phyloP scores from a whole-genome alignment of 306 rosid species.

The Aeschynomene evenia region DNA sequence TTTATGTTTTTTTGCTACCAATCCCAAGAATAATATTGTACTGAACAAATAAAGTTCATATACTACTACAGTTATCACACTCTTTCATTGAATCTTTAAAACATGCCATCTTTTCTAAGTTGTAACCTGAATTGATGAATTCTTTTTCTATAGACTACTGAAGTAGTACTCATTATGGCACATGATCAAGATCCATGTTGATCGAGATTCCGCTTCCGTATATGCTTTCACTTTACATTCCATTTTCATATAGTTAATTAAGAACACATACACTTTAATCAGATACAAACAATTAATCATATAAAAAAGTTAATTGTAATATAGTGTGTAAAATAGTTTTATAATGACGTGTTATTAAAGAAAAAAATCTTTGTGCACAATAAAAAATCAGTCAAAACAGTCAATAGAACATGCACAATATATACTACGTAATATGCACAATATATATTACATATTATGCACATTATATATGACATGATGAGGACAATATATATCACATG shows the following conservation, averaged over 20 bases:
- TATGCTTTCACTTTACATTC: constrained; percentile 5
- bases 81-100: constrained; percentile 2
- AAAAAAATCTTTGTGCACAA: too few relatives aligned
- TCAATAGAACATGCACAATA: too few relatives aligned
- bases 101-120: not conserved
- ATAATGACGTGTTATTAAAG: too few relatives aligned
- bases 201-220: constrained; percentile 14
- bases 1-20: not conserved
- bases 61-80: not conserved
- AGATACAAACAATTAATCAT: constrained; percentile 18
- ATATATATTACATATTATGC: too few relatives aligned
- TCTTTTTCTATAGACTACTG: not conserved
- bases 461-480: too few relatives aligned
- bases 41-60: not conserved
- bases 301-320: too few relatives aligned
- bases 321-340: too few relatives aligned
- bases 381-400: too few relatives aligned
- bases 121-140: not conserved
- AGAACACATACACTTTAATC: constrained; percentile 12
- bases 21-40: not conserved
- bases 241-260: constrained; percentile 24
- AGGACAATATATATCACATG: too few relatives aligned
- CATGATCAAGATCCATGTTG: constrained; percentile 31
- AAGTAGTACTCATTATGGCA: constrained; percentile 24
- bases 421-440: too few relatives aligned